A percentile compares a stretch with the other conserved stretches of the same genome.
These are phyloP conservation scores for Liquidambar formosana DNA, from an alignment of 164 flowering plant species.

Conservation along the genomic window DNA sequence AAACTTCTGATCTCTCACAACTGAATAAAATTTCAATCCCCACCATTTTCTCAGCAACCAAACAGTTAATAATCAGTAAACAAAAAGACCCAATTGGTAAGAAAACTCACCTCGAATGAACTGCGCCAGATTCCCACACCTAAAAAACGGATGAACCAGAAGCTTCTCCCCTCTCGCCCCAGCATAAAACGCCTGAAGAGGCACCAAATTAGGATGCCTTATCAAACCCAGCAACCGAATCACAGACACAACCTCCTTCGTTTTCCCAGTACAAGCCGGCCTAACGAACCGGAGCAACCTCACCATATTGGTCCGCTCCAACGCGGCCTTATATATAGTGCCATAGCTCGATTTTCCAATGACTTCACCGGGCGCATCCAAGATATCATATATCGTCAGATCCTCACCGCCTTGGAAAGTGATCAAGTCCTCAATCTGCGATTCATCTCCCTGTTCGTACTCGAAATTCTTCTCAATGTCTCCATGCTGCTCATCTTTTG, in stretches of 20 bases:
- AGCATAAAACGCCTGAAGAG: constrained; percentile 73
- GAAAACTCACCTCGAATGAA: constrained; percentile 61
- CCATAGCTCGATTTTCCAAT: constrained; percentile 90
- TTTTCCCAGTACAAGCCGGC: constrained; percentile 57
- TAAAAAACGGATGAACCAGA: constrained; percentile 76
- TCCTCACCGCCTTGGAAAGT: constrained; percentile 67
- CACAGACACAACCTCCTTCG: constrained; percentile 40
- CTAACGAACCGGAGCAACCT: constrained; percentile 77
- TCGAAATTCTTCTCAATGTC: constrained; percentile 6
- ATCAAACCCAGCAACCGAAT: constrained; percentile 60
- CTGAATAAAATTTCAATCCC: not conserved
- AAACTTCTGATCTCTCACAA: not conserved
- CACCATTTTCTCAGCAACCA: constrained; percentile 10
- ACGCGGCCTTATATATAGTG: constrained; percentile 75
- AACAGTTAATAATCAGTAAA: constrained; percentile 1
- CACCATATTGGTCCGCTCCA: constrained; percentile 41
- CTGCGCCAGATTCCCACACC: constrained; percentile 61
- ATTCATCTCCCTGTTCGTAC: constrained; percentile 20
- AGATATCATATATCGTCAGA: constrained; percentile 61
- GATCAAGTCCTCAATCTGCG: constrained; percentile 50
- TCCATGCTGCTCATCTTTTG: constrained; percentile 20
- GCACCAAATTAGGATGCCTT: constrained; percentile 83
- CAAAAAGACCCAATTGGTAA: constrained; percentile 3
- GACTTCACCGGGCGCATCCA: constrained; percentile 96
- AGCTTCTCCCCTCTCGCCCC: constrained; percentile 94